Evolutionary conservation across 2,329 filamentous ascomycete genomes (phyloP).

Genomic region (Aspergillus vadensis): DNA sequence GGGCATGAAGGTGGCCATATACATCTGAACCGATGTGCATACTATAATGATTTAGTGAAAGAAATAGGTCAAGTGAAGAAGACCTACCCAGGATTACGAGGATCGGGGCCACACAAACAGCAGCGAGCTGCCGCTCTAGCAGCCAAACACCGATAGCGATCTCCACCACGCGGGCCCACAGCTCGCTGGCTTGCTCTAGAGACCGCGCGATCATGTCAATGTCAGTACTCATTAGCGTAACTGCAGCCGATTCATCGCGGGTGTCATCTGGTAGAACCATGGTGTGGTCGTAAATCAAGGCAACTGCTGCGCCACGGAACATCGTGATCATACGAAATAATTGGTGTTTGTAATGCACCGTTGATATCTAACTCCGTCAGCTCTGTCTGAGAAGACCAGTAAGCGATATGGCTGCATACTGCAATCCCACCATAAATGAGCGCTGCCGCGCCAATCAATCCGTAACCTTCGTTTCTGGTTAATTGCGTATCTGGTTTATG

Average conservation of each 20-base stretch:
- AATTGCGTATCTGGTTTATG: constrained; percentile 7
- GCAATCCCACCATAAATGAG: constrained; percentile 44
- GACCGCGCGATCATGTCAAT: constrained; percentile 7
- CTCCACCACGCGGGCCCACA: constrained; percentile 10
- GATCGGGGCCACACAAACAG: neutral
- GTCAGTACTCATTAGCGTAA: constrained; percentile 11
- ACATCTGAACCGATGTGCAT: constrained; percentile 4
- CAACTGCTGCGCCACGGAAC: constrained; percentile 10
- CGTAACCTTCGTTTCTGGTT: constrained; percentile 33
- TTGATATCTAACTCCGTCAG: constrained; percentile 15
- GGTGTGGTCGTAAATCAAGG: constrained; percentile 5
- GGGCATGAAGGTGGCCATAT: constrained; percentile 6
- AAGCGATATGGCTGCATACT: constrained; percentile 19
- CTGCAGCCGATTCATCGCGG: neutral
- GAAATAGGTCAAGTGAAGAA: neutral
- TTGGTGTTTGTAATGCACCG: constrained; percentile 37
- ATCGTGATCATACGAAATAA: constrained; percentile 40
- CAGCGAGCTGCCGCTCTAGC: constrained; percentile 7
- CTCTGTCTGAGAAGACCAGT: neutral
- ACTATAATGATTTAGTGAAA: neutral
- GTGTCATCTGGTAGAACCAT: neutral
- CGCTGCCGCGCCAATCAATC: constrained; percentile 40
- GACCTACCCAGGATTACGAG: constrained; percentile 3
- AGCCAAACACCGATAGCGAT: constrained; percentile 8
- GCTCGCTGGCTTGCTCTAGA: neutral